These are phyloP conservation scores for Phytophthora meadii DNA, from an alignment of 352 stramenopile genomes.

Conservation along the genomic window DNA sequence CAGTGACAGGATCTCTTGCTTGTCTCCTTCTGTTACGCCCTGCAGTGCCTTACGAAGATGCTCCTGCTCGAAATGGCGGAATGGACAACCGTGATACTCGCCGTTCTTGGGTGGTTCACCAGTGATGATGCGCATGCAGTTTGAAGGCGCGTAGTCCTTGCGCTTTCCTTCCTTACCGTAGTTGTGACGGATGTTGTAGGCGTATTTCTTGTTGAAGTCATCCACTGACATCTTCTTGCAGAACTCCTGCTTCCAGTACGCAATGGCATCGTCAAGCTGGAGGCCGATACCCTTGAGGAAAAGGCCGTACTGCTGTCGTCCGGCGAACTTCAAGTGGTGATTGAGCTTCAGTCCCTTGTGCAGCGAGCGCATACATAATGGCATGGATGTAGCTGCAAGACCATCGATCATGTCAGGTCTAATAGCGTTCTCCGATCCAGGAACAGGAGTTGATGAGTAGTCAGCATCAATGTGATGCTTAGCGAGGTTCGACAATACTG, in stretches of 20 bases:
- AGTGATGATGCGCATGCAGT: constrained; percentile 98
- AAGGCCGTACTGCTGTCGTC: constrained; percentile 97
- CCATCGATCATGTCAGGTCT: constrained; percentile 93
- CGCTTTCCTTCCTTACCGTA: constrained; percentile 99
- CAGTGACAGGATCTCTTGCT: constrained; percentile 93
- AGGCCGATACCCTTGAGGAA: constrained; percentile 99
- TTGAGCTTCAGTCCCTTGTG: constrained; percentile 94
- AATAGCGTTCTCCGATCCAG: constrained; percentile 68
- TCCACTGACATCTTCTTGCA: constrained; percentile 96
- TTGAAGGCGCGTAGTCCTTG: constrained; percentile 96
- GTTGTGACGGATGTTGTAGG: constrained; percentile 99
- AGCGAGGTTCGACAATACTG: constrained; percentile 95
- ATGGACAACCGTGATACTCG: constrained; percentile 99
- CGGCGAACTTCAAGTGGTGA: constrained; percentile 97
- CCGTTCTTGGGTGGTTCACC: constrained; percentile 92
- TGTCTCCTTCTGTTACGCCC: constrained; percentile 81
- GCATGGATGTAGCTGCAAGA: constrained; percentile 93
- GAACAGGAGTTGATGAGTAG: constrained; percentile 62
- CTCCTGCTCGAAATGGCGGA: constrained; percentile 95
- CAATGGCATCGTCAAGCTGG: constrained; percentile 95
- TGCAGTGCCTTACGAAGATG: constrained; percentile 92
- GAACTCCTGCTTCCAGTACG: constrained; percentile 96
- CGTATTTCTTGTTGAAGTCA: constrained; percentile 99
- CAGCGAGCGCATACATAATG: constrained; percentile 97
- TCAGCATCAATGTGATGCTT: constrained; percentile 96